Evolutionary conservation across 2,329 filamentous ascomycete genomes (phyloP), one percentile per base, ranked within the genome.

Genomic region (Sarocladium strictum): DNA sequence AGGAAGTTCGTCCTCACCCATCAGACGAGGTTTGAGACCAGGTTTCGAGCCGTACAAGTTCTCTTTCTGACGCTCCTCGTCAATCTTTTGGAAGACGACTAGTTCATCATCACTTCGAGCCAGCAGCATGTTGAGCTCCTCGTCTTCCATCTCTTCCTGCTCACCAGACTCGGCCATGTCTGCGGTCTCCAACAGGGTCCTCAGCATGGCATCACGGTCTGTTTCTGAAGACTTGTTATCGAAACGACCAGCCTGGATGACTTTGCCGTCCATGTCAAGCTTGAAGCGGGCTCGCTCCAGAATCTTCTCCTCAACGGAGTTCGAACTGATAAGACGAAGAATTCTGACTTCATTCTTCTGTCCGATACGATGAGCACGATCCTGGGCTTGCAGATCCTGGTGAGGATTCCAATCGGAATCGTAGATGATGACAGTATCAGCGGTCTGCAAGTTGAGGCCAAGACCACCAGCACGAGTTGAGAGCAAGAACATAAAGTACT

Each of bases 351-450:
- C 94, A 64, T 99, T 99, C 85, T 99, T 99, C 72, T 99, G 94
- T 58, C 94, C 94, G 62, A 99, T 99, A 87, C 94, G 93, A 84
- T 99, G 94, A 47, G 94, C 94, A 86, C 94, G 94, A 87, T 99
- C 94, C 69, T 99, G 94, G 14, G 94, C 94, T 71, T 99, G 94
- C 72, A 99, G 77, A 88, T 99, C 94, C 72, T 99, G 94, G 69
- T 97, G 93, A 67, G 94, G 94, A 71, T 99, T 99, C 94, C 94
- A 99, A 75, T 99, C 94, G 0, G 94, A 99, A 67, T 99, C 94
- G 73, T 97, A 99, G 66, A 99, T 99, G 72, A 99, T 97, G 75
- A 99, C 94, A 1, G 94, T 99, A 71, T 99, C 94, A 40, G 94
- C 94, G 45, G 93, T 97, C 72, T 99, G 94, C 69, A 99, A 72